phyloP scores from a whole-genome alignment of 352 stramenopile genomes.

The Globisporangium yorkense region DNA sequence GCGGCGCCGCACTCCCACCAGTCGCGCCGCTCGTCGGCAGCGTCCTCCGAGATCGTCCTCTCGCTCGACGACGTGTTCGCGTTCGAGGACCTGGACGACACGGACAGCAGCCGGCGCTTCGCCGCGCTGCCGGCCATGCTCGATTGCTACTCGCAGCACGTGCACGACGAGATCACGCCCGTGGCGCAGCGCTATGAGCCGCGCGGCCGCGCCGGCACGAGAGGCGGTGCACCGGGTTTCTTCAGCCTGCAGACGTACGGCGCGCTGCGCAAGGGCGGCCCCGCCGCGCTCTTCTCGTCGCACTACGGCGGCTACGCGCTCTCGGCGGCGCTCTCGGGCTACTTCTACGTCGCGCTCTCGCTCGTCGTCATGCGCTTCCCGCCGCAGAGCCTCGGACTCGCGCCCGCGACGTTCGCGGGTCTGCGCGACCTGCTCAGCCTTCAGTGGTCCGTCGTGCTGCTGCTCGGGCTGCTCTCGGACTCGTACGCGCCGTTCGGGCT shows the following conservation, averaged over 20 bases:
- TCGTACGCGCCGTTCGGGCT: slow-evolving; percentile 17
- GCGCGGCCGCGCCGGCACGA: slow-evolving; percentile 13
- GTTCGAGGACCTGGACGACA: not conserved
- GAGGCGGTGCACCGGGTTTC: slow-evolving; percentile 22
- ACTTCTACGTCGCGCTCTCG: slow-evolving; percentile 12
- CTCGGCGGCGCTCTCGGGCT: slow-evolving; percentile 8
- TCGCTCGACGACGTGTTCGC: slow-evolving; percentile 5
- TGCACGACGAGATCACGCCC: not conserved
- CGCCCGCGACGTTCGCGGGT: not conserved
- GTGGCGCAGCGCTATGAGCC: slow-evolving; percentile 23
- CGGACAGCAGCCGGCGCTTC: not conserved
- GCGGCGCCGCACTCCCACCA: not conserved
- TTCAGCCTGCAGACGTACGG: slow-evolving; percentile 73
- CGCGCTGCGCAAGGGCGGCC: slow-evolving; percentile 25
- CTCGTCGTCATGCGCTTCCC: slow-evolving; percentile 13
- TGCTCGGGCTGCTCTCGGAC: slow-evolving; percentile 29
- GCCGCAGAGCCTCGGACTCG: slow-evolving; percentile 3
- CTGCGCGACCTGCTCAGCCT: slow-evolving; percentile 22
- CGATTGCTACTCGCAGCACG: slow-evolving; percentile 1
- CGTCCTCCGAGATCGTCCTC: slow-evolving; percentile 7
- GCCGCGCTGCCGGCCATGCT: slow-evolving; percentile 1
- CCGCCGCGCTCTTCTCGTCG: slow-evolving; percentile 7
- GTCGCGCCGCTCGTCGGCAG: not conserved
- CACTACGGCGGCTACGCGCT: slow-evolving; percentile 12
- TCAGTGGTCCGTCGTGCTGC: slow-evolving; percentile 27